Conservation (phyloP, 352 stramenopile species). For the Peronospora farinosa region DNA sequence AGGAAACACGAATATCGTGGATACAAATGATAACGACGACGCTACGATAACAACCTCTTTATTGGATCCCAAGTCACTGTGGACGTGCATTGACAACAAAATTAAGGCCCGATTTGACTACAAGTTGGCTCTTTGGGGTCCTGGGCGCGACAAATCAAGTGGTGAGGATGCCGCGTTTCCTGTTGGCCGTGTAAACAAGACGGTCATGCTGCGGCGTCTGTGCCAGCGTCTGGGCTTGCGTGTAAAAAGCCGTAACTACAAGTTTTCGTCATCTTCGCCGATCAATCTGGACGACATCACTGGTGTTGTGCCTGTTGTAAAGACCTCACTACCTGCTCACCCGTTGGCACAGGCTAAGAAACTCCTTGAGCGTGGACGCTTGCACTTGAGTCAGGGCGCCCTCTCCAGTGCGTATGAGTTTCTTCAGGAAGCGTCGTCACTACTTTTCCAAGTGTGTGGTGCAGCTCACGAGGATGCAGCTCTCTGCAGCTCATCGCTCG, state of each 20-base stretch:
- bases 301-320: constrained; percentile 91
- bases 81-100: constrained; percentile 51
- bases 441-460: constrained; percentile 93
- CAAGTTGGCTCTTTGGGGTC: constrained; percentile 62
- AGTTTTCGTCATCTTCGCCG: constrained; percentile 62
- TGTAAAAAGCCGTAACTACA: constrained; percentile 86
- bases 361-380: constrained; percentile 82
- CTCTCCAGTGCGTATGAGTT: constrained; percentile 79
- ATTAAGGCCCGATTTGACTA: constrained; percentile 79
- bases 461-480: constrained; percentile 89
- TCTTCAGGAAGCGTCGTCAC: constrained; percentile 84
- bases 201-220: constrained; percentile 86
- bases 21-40: constrained; percentile 20
- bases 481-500: constrained; percentile 88
- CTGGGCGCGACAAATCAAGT: constrained; percentile 13
- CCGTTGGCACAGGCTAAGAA: constrained; percentile 74
- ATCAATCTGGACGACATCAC: constrained; percentile 89
- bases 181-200: constrained; percentile 61
- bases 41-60: constrained; percentile 11
- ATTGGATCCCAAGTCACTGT: constrained; percentile 46
- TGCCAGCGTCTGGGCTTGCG: constrained; percentile 91
- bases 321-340: constrained; percentile 82
- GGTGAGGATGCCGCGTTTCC: constrained; percentile 11
- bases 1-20: constrained; percentile 7
- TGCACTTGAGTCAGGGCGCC: constrained; percentile 69